A percentile compares a stretch with the other conserved stretches of the same genome.
Conservation (phyloP, 352 stramenopile genomes). For the Phytophthora colocasiae region DNA sequence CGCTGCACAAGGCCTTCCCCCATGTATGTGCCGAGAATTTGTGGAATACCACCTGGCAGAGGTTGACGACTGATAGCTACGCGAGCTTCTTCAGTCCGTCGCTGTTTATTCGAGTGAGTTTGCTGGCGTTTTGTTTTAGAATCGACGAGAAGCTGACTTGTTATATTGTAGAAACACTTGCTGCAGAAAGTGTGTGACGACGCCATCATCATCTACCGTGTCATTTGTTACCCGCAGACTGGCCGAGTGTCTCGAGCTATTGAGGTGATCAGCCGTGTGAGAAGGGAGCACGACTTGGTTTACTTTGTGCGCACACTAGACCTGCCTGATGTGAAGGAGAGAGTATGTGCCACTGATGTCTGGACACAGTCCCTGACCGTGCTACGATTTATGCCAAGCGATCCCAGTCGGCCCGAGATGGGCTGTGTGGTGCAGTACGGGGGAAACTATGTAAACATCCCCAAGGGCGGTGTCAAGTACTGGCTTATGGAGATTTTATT, state of each 20-base stretch:
- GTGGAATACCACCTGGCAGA: conserved; percentile 50
- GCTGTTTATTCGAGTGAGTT: conserved; percentile 50
- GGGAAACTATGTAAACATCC: conserved; percentile 52
- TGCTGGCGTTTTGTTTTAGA: not conserved
- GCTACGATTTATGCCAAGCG: conserved; percentile 52
- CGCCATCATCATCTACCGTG: conserved; percentile 60
- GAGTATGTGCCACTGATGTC: conserved; percentile 36
- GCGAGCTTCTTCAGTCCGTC: conserved; percentile 59
- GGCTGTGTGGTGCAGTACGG: conserved; percentile 56
- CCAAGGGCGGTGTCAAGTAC: conserved; percentile 47
- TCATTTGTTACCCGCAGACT: conserved; percentile 54
- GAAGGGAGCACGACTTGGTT: conserved; percentile 51
- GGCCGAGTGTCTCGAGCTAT: conserved; percentile 49
- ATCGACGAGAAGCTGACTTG: not conserved
- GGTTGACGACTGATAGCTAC: conserved; percentile 52
- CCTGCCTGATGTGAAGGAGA: conserved; percentile 44
- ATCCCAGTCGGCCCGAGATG: conserved; percentile 29
- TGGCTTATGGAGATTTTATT: conserved; percentile 71
- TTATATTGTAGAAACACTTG: conserved; percentile 43
- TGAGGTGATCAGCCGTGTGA: conserved; percentile 55
- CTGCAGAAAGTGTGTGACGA: conserved; percentile 55
- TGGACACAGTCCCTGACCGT: conserved; percentile 57
- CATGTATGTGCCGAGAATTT: conserved; percentile 52
- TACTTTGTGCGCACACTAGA: conserved; percentile 55
- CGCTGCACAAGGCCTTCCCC: conserved; percentile 56